Evolutionary conservation across 192 early-diverging fungal genomes (phyloP).

Genomic region (Coemansia javaensis): DNA sequence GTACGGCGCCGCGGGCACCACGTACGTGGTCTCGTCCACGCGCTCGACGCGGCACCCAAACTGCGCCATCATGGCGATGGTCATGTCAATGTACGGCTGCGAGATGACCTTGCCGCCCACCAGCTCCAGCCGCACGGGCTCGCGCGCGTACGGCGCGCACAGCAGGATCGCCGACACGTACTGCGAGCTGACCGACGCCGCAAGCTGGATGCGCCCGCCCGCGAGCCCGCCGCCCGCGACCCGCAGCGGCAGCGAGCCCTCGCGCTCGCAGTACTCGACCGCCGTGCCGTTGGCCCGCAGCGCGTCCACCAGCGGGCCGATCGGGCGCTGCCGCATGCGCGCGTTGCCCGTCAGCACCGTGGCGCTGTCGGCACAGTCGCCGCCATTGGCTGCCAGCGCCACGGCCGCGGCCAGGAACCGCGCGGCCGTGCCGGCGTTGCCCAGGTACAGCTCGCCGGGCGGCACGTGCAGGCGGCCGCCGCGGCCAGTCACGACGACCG

Average conservation of each 20-base stretch:
- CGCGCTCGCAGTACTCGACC: conserved; percentile 69
- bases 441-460: conserved; percentile 77
- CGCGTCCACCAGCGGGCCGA: conserved; percentile 82
- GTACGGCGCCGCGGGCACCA: conserved; percentile 75
- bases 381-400: too few relatives aligned
- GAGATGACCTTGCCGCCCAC: conserved; percentile 92
- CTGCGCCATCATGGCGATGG: conserved; percentile 93
- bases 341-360: conserved; percentile 89
- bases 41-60: conserved; percentile 83
- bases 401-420: conserved; percentile 91
- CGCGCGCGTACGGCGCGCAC: conserved; percentile 87
- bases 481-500: conserved; percentile 77
- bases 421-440: conserved; percentile 96
- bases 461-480: conserved; percentile 72
- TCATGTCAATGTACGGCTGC: conserved; percentile 99
- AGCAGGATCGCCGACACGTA: conserved; percentile 97
- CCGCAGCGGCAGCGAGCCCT: conserved; percentile 83
- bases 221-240: conserved; percentile 67
- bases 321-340: conserved; percentile 96
- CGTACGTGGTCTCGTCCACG: conserved; percentile 72
- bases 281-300: conserved; percentile 74
- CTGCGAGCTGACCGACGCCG: conserved; percentile 93
- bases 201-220: conserved; percentile 83
- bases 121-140: conserved; percentile 73
- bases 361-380: too few relatives aligned